Conservation (phyloP, 106 monocot species). For the Allium cepa region DNA sequence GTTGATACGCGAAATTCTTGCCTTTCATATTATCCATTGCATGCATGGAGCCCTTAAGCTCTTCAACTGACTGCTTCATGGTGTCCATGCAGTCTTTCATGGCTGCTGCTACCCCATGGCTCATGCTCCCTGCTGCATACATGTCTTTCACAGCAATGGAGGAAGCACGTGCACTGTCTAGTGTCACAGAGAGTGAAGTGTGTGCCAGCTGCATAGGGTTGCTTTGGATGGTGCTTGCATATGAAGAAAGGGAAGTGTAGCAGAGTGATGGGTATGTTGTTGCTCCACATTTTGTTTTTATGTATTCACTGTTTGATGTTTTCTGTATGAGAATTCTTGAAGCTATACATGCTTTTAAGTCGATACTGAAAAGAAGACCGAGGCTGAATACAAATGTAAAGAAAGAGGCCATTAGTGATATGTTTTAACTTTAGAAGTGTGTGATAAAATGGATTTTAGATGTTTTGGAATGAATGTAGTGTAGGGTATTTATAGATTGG, state of each 20-base stretch:
- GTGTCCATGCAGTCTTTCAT: conserved; percentile 19
- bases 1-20: conserved; percentile 6
- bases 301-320: background rate
- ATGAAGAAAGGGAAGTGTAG: conserved; percentile 24
- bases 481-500: too few species aligned
- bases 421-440: too few species aligned
- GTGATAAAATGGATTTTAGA: too few species aligned
- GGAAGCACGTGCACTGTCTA: conserved; percentile 8
- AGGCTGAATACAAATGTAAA: background rate
- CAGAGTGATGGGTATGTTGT: conserved; percentile 26
- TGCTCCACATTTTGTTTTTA: conserved; percentile 12
- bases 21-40: conserved; percentile 19
- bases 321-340: background rate
- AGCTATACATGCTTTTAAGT: background rate
- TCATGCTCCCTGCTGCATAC: conserved; percentile 2
- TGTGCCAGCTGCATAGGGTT: conserved; percentile 20
- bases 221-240: conserved; percentile 13
- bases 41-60: conserved; percentile 18
- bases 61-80: conserved; percentile 20
- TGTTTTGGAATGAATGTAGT: too few species aligned
- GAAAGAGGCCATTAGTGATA: background rate
- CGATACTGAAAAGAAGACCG: background rate
- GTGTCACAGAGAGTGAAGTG: conserved; percentile 19
- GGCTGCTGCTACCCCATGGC: conserved; percentile 9
- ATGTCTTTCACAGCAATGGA: background rate